phyloP scores from a whole-genome alignment of 257 asterid genomes.

The Fraxinus quadrangulata region DNA sequence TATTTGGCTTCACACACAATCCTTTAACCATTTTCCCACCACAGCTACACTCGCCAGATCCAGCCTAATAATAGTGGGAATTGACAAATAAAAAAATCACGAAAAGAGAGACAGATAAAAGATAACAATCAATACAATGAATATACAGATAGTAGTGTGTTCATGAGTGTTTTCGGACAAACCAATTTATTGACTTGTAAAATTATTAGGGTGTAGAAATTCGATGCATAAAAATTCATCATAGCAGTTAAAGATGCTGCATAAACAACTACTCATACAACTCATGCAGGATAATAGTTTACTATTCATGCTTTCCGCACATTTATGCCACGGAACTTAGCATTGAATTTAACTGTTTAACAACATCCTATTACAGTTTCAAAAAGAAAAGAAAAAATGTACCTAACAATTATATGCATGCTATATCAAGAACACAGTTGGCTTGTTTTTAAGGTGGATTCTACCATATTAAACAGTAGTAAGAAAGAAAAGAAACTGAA shows the following conservation, averaged over 20 bases:
- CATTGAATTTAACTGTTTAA: neutral
- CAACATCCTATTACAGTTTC: neutral
- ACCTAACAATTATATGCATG: neutral
- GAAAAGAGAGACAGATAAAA: slow-evolving; percentile 12
- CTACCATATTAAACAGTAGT: neutral
- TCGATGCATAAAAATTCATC: neutral
- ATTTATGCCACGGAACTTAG: neutral
- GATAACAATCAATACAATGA: slow-evolving; percentile 3
- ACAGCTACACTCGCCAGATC: slow-evolving; percentile 76
- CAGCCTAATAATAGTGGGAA: slow-evolving; percentile 52
- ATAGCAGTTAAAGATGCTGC: neutral
- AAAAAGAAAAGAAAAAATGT: neutral
- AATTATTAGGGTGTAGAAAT: neutral
- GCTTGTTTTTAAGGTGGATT: neutral
- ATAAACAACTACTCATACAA: slow-evolving; percentile 2
- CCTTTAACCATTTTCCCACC: slow-evolving; percentile 77
- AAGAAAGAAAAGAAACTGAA: neutral
- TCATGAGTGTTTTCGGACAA: neutral
- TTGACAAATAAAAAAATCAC: slow-evolving; percentile 19
- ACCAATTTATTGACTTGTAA: neutral
- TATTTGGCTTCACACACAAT: slow-evolving; percentile 67
- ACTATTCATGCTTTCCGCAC: neutral
- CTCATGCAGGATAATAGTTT: neutral
- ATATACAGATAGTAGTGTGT: neutral
- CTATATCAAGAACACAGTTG: neutral